Evolutionary conservation across 2,329 filamentous ascomycete species (phyloP).

Genomic region (Dothistroma septosporum): DNA sequence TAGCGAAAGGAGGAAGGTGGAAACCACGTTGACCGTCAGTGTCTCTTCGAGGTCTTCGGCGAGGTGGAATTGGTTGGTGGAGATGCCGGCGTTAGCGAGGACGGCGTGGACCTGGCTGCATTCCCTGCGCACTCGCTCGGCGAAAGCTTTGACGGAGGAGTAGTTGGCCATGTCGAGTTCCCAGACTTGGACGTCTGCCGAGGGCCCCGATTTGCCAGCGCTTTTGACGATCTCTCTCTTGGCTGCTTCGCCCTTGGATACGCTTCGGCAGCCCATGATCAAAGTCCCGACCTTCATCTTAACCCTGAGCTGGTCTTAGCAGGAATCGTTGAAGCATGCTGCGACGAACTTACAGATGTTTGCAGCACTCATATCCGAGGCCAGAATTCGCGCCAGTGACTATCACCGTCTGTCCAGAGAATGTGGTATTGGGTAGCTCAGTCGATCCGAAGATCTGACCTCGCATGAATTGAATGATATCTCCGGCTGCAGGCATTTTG

Average conservation of each 20-base stretch:
- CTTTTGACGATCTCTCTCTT: conserved; percentile 33
- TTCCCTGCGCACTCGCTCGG: conserved; percentile 17
- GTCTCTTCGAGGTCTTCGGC: conserved; percentile 46
- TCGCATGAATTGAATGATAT: conserved; percentile 17
- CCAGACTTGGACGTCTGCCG: conserved; percentile 40
- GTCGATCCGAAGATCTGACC: conserved; percentile 19
- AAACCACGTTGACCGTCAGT: conserved; percentile 52
- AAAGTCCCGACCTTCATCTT: conserved; percentile 22
- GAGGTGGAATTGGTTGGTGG: conserved; percentile 30
- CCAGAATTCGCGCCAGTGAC: conserved; percentile 59
- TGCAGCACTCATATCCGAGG: conserved; percentile 50
- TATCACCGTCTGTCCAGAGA: conserved; percentile 28
- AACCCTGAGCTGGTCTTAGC: neutral
- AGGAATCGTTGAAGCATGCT: neutral
- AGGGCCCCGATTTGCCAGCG: conserved; percentile 22
- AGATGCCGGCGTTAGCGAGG: conserved; percentile 37
- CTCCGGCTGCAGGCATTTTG: conserved; percentile 15
- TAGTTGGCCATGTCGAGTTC: conserved; percentile 40
- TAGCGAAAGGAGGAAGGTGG: conserved; percentile 46
- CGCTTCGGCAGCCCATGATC: conserved; percentile 41
- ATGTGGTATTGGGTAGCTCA: conserved; percentile 6
- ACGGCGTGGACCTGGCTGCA: conserved; percentile 25
- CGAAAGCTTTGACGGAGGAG: conserved; percentile 32
- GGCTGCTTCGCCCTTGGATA: conserved; percentile 42
- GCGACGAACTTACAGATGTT: conserved; percentile 10